phyloP scores from a whole-genome alignment of 192 early-diverging fungal genomes.

The Entomortierella beljakovae region DNA sequence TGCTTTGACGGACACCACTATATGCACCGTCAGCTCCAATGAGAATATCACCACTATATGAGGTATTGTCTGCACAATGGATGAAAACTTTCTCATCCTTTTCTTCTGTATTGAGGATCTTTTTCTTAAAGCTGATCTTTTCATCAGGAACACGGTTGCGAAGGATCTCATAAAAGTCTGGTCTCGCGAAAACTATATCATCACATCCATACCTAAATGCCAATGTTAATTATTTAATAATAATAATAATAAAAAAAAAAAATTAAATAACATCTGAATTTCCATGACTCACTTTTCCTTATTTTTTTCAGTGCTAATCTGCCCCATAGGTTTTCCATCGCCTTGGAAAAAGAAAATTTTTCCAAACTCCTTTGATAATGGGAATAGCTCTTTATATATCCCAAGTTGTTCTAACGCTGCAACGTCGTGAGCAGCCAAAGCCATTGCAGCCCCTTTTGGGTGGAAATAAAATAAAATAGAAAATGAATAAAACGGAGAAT shows the following conservation, averaged over 20 bases:
- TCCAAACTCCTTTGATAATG: background rate
- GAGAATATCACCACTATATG: background rate
- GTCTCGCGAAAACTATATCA: background rate
- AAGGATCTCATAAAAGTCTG: background rate
- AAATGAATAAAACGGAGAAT: too few relatives aligned
- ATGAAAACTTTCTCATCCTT: background rate
- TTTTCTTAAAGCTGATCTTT: constrained; percentile 12
- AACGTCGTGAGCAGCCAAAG: background rate
- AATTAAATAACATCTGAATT: too few relatives aligned
- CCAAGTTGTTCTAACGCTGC: constrained; percentile 11
- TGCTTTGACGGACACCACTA: background rate
- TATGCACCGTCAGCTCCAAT: constrained; percentile 18
- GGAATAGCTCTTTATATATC: background rate
- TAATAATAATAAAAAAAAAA: background rate
- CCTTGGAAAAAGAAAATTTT: background rate
- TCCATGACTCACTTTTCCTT: background rate
- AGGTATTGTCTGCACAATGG: constrained; percentile 2
- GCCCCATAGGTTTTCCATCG: background rate
- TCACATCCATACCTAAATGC: background rate
- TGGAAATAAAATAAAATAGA: background rate
- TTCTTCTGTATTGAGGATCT: background rate
- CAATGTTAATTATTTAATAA: background rate
- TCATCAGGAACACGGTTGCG: background rate
- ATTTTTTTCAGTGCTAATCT: background rate
- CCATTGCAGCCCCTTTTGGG: background rate